Evolutionary conservation across 176 grass and related monocot genomes (phyloP).

Genomic region (Hordeum marinum): DNA sequence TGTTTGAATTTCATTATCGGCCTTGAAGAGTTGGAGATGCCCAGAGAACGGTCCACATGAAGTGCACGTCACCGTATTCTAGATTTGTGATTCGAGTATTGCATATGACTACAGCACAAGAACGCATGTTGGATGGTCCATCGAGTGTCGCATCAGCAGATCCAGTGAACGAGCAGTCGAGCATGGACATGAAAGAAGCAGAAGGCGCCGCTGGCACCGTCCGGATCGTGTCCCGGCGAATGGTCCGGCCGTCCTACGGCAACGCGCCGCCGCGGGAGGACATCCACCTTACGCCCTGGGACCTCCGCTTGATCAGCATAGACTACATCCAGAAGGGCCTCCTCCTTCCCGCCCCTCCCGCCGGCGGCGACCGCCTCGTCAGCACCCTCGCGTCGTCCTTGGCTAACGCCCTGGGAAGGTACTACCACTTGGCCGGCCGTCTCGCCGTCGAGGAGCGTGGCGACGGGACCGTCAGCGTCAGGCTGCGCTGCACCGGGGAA

Average conservation of each 20-base stretch:
- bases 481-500: neutral
- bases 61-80: too few relatives aligned
- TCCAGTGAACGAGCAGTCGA: neutral
- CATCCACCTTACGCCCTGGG: neutral
- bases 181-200: neutral
- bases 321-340: neutral
- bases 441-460: neutral
- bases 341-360: neutral
- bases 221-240: neutral
- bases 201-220: neutral
- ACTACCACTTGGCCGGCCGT: neutral
- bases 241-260: neutral
- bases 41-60: too few relatives aligned
- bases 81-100: too few relatives aligned
- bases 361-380: neutral
- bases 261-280: neutral
- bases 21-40: too few relatives aligned
- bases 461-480: neutral
- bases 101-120: too few relatives aligned
- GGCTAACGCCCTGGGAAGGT: neutral
- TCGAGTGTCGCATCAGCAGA: neutral
- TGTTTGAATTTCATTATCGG: too few relatives aligned
- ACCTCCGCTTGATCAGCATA: neutral
- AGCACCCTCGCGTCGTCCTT: neutral
- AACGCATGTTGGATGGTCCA: too few relatives aligned